Conservation (phyloP, 371 early-diverging fungal genomes). For the Caulochytrium protostelioides region DNA sequence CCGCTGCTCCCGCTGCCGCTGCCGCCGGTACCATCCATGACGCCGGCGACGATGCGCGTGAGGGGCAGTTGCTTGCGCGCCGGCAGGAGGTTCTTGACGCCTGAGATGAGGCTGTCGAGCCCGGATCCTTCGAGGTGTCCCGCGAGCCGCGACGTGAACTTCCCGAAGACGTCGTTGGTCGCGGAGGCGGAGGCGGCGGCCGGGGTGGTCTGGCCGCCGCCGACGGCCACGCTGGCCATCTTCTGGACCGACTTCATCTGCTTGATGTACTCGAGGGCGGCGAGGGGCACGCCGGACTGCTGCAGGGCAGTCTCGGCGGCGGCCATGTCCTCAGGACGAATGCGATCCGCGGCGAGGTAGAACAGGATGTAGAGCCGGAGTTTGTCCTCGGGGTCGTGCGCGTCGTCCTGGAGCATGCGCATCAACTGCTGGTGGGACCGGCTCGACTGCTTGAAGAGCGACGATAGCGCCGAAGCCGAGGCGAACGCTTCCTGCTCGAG, state of each 20-base stretch:
- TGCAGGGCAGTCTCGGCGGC: slow-evolving; percentile 57
- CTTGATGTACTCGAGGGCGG: slow-evolving; percentile 56
- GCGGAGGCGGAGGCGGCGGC: background rate
- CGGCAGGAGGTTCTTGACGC: slow-evolving; percentile 82
- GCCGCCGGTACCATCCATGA: slow-evolving; percentile 47
- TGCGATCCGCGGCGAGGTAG: slow-evolving; percentile 47
- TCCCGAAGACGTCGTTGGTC: slow-evolving; percentile 1
- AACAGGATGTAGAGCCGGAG: slow-evolving; percentile 71
- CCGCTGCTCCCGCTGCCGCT: no score
- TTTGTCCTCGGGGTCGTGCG: slow-evolving; percentile 68
- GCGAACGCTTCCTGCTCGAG: slow-evolving; percentile 83
- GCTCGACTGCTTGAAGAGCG: no score
- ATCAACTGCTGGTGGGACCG: no score
- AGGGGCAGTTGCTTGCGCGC: slow-evolving; percentile 64
- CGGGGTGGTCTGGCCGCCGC: background rate
- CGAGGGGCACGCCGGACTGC: slow-evolving; percentile 49
- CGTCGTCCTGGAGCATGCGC: no score
- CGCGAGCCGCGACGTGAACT: slow-evolving; percentile 29
- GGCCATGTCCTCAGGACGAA: slow-evolving; percentile 51
- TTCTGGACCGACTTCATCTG: slow-evolving; percentile 14
- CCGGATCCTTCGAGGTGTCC: slow-evolving; percentile 56
- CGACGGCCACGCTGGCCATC: slow-evolving; percentile 5
- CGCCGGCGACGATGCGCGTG: slow-evolving; percentile 59
- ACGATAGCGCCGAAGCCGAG: no score
- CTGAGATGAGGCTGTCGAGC: slow-evolving; percentile 67